Evolutionary conservation across 177 flowering plant genomes (phyloP), one percentile per base, ranked within the genome.

Genomic region (Vitis hybrid): DNA sequence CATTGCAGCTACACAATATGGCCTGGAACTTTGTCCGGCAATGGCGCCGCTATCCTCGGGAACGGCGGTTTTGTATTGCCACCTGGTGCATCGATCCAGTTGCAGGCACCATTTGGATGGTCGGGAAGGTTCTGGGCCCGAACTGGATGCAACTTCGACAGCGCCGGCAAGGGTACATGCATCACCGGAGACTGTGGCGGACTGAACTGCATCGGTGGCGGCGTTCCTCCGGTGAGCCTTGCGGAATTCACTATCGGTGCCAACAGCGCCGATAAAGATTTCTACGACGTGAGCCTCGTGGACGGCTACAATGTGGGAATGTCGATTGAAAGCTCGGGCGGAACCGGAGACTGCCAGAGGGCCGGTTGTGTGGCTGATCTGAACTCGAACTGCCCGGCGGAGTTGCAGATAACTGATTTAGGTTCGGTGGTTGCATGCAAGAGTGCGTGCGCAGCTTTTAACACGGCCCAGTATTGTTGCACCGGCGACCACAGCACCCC

Each of bases 201-300:
- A 3, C 74, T 91, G 1, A 78, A 79, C 54, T 91, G 98, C 79
- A 32, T 51, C 27, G 87, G 87, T 30, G 89, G 94, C 7, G 99
- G 99, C 0, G 70, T 65, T 0, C 90, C 94, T 2, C 99, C 99
- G 0, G 96, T 77, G 12, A 83, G 84, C 11, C 84, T 94, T 0
- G 99, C 77, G 1, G 99, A 94, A 72, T 94, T 94, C 85, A 91
- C 96, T 8, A 66, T 91, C 16, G 89, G 78, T 14, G 65, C 68
- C 16, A 10, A 66, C 11, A 63, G 62, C 40, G n/a, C 63, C 24
- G 82, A 70, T 11, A 85, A 83, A 78, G 98, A 94, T 78, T 94
- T 92, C 77, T 94, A 94, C 76, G 98, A 94, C 77, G 95, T 94
- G 2, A 94, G 98, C 72, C 86, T 94, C 0, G 98, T 94, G 13